Percentiles rank a stretch among this genome's conserved stretches.
phyloP scores from a whole-genome alignment of 345 rosid genomes.

The Durio zibethinus region DNA sequence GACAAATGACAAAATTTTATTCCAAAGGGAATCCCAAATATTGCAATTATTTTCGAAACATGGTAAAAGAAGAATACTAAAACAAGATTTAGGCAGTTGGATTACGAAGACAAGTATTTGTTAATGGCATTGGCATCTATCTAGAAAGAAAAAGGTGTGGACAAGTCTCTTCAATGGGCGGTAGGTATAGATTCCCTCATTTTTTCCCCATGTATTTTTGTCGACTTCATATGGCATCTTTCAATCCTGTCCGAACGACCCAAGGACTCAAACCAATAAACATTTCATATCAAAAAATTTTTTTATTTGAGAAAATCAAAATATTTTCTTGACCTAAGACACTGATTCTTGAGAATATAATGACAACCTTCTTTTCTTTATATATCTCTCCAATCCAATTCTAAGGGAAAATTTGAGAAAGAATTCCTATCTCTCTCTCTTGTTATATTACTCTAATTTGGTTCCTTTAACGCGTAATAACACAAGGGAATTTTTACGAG shows the following conservation, averaged over 20 bases:
- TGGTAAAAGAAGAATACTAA: neutral
- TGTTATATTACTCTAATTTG: conserved; percentile 2
- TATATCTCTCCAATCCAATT: neutral
- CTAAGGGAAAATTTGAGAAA: neutral
- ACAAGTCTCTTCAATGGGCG: conserved; percentile 24
- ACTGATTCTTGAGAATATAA: conserved; percentile 5
- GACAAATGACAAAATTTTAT: neutral
- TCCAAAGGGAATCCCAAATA: neutral
- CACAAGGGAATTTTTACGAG: conserved; percentile 32
- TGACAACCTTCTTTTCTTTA: neutral
- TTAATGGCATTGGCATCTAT: neutral
- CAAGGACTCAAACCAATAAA: neutral
- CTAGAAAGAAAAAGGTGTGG: conserved; percentile 15
- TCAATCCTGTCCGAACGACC: conserved; percentile 33
- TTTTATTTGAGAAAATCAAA: neutral
- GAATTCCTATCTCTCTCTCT: neutral
- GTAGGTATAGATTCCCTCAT: conserved; percentile 35
- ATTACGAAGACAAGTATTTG: neutral
- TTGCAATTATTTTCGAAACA: neutral
- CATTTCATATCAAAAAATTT: neutral
- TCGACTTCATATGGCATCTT: conserved; percentile 34
- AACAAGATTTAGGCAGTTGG: neutral
- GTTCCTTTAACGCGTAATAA: conserved; percentile 29
- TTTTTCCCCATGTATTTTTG: conserved; percentile 39
- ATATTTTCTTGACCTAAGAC: conserved; percentile 20